phyloP scores from a whole-genome alignment of 2,329 filamentous ascomycete genomes.

The Alternaria postmessia region DNA sequence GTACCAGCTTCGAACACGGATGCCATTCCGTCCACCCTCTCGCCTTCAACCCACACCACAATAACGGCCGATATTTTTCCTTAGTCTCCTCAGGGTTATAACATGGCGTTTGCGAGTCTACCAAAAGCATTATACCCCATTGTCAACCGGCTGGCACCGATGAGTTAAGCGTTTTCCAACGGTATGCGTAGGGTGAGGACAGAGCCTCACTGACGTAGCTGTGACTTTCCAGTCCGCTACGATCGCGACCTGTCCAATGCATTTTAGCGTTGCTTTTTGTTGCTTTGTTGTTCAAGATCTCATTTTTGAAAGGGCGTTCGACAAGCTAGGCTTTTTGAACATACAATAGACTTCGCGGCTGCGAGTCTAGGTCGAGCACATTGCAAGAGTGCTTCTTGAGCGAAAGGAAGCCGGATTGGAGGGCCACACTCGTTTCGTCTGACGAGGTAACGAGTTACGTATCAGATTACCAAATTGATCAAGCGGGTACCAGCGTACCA shows the following conservation, averaged over 20 bases:
- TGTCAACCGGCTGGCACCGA: slow-evolving; percentile 29
- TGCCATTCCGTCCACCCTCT: background rate
- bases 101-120: slow-evolving; percentile 12
- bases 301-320: slow-evolving; percentile 4
- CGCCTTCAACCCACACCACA: background rate
- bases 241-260: slow-evolving; percentile 13
- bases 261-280: slow-evolving; percentile 6
- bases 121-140: slow-evolving; percentile 26
- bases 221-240: slow-evolving; percentile 4
- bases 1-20: background rate
- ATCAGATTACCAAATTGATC: slow-evolving; percentile 15
- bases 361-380: background rate
- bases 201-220: slow-evolving; percentile 14
- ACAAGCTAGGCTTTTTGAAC: slow-evolving; percentile 1
- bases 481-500: background rate
- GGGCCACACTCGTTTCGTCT: background rate
- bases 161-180: slow-evolving; percentile 17
- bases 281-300: background rate
- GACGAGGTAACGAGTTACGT: background rate
- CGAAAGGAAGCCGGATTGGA: background rate
- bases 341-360: slow-evolving; percentile 9
- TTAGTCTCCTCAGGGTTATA: slow-evolving; percentile 14
- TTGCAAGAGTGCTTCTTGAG: background rate
- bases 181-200: slow-evolving; percentile 13
- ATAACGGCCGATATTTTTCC: slow-evolving; percentile 11